Conservation (phyloP, 129 eudicot species). For the Tagetes erecta region DNA sequence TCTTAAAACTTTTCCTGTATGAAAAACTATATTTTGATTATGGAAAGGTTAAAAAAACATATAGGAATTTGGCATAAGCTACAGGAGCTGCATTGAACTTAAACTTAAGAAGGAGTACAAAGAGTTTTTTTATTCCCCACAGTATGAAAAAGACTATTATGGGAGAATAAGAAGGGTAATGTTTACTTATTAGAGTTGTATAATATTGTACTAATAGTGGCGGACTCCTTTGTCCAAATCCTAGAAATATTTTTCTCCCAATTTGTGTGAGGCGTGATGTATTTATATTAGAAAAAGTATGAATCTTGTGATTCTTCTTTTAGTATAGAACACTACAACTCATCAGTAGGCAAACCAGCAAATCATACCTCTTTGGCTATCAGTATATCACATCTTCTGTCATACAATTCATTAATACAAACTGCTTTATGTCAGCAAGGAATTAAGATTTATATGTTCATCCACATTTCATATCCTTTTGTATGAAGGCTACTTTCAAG, state of each 20-base stretch:
- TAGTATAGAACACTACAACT: too few species aligned
- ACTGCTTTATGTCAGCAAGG: constrained; percentile 9
- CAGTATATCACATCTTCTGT: too few species aligned
- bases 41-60: constrained; percentile 2
- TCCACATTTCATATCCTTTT: background rate
- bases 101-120: background rate
- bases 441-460: background rate
- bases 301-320: too few species aligned
- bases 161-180: background rate
- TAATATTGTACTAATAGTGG: background rate
- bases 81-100: background rate
- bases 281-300: too few species aligned
- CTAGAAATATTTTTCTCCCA: background rate
- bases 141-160: background rate
- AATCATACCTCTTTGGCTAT: too few species aligned
- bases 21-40: background rate
- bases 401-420: too few species aligned
- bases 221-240: background rate
- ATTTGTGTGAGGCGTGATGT: too few species aligned
- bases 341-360: too few species aligned
- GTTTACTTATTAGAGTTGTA: background rate
- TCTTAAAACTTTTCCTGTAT: background rate
- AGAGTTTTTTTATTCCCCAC: background rate
- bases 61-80: constrained; percentile 2
- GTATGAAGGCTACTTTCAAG: background rate